phyloP scores from a whole-genome alignment of 371 early-diverging fungal genomes.

The Umbelopsis sp. region DNA sequence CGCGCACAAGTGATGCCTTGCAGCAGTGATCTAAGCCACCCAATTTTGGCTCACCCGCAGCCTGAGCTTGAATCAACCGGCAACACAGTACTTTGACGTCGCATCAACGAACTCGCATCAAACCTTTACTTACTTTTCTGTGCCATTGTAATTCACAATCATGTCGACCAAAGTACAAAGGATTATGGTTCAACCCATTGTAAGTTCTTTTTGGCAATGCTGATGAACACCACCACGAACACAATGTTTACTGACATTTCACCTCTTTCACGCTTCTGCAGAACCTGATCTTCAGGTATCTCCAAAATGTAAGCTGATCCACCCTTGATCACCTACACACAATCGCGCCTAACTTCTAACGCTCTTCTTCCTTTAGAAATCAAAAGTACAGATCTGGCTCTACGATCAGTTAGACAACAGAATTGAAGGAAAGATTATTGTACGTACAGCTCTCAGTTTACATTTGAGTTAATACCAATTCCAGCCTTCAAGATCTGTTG shows the following conservation, averaged over 20 bases:
- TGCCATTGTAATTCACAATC: conserved; percentile 27
- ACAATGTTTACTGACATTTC: background rate
- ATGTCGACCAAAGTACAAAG: conserved; percentile 90
- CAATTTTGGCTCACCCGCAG: too few relatives aligned
- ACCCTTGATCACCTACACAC: background rate
- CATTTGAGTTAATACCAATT: too few relatives aligned
- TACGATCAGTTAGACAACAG: conserved; percentile 85
- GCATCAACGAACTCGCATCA: background rate
- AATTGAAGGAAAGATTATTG: conserved; percentile 93
- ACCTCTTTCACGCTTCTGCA: conserved; percentile 27
- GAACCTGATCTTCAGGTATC: conserved; percentile 94
- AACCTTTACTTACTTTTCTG: background rate
- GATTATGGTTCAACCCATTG: conserved; percentile 97
- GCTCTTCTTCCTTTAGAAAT: conserved; percentile 59
- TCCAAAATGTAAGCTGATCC: conserved; percentile 67
- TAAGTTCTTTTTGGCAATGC: conserved; percentile 37
- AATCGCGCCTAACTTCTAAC: background rate
- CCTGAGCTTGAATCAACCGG: background rate
- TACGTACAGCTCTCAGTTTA: conserved; percentile 34
- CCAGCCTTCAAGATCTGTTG: too few relatives aligned
- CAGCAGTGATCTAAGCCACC: too few relatives aligned
- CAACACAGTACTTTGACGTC: background rate
- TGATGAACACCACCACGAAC: too few relatives aligned
- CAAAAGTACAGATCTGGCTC: conserved; percentile 92
- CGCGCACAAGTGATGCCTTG: too few relatives aligned